These are phyloP conservation scores for Coemansia sp. DNA, from an alignment of 192 early-diverging fungal species.

Conservation along the genomic window DNA sequence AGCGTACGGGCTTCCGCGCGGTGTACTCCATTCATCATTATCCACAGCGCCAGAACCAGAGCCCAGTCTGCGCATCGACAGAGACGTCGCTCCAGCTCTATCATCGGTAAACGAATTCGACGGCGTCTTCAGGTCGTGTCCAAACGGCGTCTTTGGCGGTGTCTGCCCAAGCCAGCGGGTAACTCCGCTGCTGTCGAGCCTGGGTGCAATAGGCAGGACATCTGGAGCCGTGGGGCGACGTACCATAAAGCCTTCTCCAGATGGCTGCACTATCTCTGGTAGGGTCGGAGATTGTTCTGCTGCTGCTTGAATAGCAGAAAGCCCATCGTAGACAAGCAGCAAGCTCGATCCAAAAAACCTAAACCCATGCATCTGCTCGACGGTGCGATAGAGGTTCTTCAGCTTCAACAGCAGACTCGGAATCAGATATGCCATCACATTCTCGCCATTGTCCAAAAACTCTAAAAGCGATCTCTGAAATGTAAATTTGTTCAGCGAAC, in stretches of 20 bases:
- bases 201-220: slow-evolving; percentile 4
- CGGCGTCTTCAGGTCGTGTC: slow-evolving; percentile 9
- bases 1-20: not conserved
- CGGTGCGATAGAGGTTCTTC: slow-evolving; percentile 69
- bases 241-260: not conserved
- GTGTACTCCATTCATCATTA: not conserved
- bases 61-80: slow-evolving; percentile 10
- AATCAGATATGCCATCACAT: slow-evolving; percentile 74
- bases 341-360: slow-evolving; percentile 91
- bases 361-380: slow-evolving; percentile 74
- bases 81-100: slow-evolving; percentile 3
- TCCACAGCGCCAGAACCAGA: not conserved
- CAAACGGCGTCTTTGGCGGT: slow-evolving; percentile 18
- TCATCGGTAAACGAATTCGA: slow-evolving; percentile 16
- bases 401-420: slow-evolving; percentile 78
- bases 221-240: slow-evolving; percentile 21
- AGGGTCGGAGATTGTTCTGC: slow-evolving; percentile 12
- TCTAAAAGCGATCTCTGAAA: slow-evolving; percentile 76
- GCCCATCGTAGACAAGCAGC: slow-evolving; percentile 91
- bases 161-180: slow-evolving; percentile 9
- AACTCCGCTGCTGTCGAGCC: not conserved
- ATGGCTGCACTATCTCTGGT: slow-evolving; percentile 5
- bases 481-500: slow-evolving; percentile 74
- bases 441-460: slow-evolving; percentile 85
- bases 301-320: slow-evolving; percentile 20